Evolutionary conservation across 257 asterid species (phyloP), one percentile per base, ranked within the genome.

Genomic region (Solanum rostratum): DNA sequence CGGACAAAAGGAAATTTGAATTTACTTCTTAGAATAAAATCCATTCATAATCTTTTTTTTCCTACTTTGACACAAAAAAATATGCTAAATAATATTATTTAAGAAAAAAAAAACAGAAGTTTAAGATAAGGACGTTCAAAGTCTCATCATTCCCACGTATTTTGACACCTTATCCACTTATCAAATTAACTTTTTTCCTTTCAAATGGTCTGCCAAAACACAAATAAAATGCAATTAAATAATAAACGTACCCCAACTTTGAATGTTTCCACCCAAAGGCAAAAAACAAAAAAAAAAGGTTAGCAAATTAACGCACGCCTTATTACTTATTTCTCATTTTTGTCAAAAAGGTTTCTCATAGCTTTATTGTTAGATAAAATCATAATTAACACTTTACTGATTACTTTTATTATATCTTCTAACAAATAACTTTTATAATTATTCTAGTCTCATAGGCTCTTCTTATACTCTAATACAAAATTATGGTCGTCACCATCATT

Each of bases 81-180:
- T 81, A 55, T 62, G 2, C 79, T 20, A 29, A 30, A 66, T 8
- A 66, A n/a, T 19, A 3, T 27, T 12, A 43, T n/a, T n/a, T n/a
- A n/a, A n/a, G n/a, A 22, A 11, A 43, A 27, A 49, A 50, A 60
- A 55, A 46, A 20, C 12, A 37, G 7, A 73, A n/a, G 11, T 62
- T 68, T 52, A 69, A 83, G 85, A 83, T 83, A 83, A 83, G 85
- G 66, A 83, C 70, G 54, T 39, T 83, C 27, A 0, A 29, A 59
- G 62, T 76, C 59, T 83, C 66, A 69, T 69, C 85, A 69, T 83
- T 83, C 85, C 69, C 70, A 83, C 85, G 82, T 68, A 69, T 6
- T 83, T 83, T 10, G 24, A n/a, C 70, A 46, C 82, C 85, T 83
- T 83, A 83, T 83, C 85, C 85, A 83, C 85, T 83, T 52, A 70